Evolutionary conservation across 352 stramenopile genomes (phyloP), one percentile per base, ranked within the genome.

Genomic region (Phytophthora sp.): DNA sequence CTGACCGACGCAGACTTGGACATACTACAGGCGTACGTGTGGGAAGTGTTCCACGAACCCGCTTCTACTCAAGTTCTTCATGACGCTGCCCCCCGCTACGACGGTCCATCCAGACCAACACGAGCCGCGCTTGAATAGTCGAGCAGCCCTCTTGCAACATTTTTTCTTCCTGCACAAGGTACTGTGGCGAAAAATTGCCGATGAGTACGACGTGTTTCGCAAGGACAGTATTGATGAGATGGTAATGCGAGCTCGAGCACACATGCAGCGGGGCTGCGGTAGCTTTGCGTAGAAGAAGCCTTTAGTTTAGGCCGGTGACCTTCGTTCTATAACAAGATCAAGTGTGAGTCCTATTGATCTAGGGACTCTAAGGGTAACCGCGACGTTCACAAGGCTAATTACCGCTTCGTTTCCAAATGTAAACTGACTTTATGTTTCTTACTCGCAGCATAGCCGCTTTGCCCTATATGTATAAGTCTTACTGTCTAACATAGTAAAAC

Each of bases 101-200:
- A 39, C 13, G 51, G 51, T 26, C 53, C 39, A 8, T 52, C 0
- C 4, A 27, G 39, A 0, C 39, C 53, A 20, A 61, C 38, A n/a
- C 20, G 18, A 35, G 39, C 53, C 29, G 53, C 39, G 8, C 29
- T 61, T 2, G 39, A 27, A 1, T 53, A 61, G 7, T 27, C 39
- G 9, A 27, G 35, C 3, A 52, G 26, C 11, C 39, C 39, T 1
- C 39, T 61, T 2, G 39, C 53, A 12, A 45, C 36, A 18, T 61
- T 61, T 11, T 20, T 61, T 52, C 27, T 52, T 61, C 15, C 29
- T 61, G 2, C 53, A 27, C 11, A 61, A 44, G 27, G 53, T 52
- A 15, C 20, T 53, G 15, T 61, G 39, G 53, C 53, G 53, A 0
- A 52, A 26, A 18, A 52, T 47, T 29, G 20, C 18, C 3, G 20